Conservation (phyloP, 768 basidiomycete species). For the Cystobasidium ongulense region DNA sequence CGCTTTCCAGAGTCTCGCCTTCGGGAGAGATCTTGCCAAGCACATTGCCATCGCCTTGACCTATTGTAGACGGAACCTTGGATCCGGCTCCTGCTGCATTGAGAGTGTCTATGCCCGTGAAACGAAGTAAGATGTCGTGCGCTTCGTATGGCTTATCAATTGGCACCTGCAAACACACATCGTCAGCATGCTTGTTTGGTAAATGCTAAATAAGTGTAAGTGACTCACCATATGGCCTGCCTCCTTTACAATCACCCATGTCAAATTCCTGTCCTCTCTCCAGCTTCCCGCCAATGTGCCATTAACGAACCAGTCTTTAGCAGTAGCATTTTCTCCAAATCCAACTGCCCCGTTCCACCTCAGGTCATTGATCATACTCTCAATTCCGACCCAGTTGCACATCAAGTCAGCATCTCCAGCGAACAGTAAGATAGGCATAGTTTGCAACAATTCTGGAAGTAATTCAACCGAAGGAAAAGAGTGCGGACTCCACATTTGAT, state of each 20-base stretch:
- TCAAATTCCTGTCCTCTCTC: slow-evolving; percentile 78
- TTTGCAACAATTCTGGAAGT: slow-evolving; percentile 67
- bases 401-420: slow-evolving; percentile 86
- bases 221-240: slow-evolving; percentile 79
- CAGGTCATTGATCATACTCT: not conserved
- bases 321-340: slow-evolving; percentile 41
- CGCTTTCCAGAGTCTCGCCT: slow-evolving; percentile 33
- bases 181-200: not conserved
- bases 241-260: slow-evolving; percentile 85
- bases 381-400: slow-evolving; percentile 24
- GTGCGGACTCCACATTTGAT: slow-evolving; percentile 50
- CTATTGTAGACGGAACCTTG: slow-evolving; percentile 69
- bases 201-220: not conserved
- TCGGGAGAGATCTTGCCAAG: slow-evolving; percentile 38
- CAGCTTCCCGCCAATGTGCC: slow-evolving; percentile 76
- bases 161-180: slow-evolving; percentile 36
- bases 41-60: slow-evolving; percentile 53
- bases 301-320: slow-evolving; percentile 55
- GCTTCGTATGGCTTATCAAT: slow-evolving; percentile 75
- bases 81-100: slow-evolving; percentile 71
- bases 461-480: slow-evolving; percentile 66
- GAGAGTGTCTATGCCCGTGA: slow-evolving; percentile 85
- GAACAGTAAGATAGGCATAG: slow-evolving; percentile 69
- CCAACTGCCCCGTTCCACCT: slow-evolving; percentile 1
- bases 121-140: slow-evolving; percentile 97